These are phyloP conservation scores for Spongispora temasekensis DNA, from an alignment of 1,284 basidiomycete species.

Conservation along the genomic window DNA sequence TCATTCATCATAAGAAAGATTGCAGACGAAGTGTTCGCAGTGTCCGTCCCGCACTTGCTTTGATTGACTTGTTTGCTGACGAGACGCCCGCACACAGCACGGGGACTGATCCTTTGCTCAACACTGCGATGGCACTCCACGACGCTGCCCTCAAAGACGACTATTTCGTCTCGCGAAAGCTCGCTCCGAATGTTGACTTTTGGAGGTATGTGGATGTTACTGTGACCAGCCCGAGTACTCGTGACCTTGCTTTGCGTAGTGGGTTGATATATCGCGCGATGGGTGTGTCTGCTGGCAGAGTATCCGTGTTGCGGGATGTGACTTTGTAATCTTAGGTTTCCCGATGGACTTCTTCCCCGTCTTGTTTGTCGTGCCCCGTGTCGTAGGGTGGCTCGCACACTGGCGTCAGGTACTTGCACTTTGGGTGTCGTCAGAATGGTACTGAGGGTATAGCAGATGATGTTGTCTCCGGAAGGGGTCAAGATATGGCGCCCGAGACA, in stretches of 20 bases:
- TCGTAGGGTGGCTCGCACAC: conserved; percentile 88
- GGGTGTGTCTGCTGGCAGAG: conserved; percentile 51
- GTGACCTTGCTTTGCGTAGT: conserved; percentile 38
- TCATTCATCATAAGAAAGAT: conserved; percentile 87
- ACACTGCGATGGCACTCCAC: conserved; percentile 86
- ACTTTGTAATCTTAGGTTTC: conserved; percentile 57
- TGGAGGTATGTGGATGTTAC: conserved; percentile 47
- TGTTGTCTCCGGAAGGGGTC: conserved; percentile 82
- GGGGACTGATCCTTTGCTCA: conserved; percentile 77
- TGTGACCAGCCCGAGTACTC: not conserved
- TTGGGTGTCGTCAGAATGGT: not conserved
- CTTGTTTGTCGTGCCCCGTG: conserved; percentile 84
- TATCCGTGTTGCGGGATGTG: not conserved
- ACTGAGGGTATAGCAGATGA: conserved; percentile 58
- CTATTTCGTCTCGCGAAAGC: conserved; percentile 75
- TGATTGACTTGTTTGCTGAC: not conserved
- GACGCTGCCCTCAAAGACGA: conserved; percentile 87
- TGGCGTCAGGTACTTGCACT: conserved; percentile 67
- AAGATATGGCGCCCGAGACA: conserved; percentile 91
- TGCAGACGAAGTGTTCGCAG: conserved; percentile 84
- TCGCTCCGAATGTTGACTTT: conserved; percentile 84
- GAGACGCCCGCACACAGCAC: conserved; percentile 49
- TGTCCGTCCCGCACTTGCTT: conserved; percentile 45
- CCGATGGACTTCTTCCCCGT: conserved; percentile 91
- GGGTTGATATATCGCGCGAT: conserved; percentile 86